Percentiles rank a stretch among this genome's conserved stretches.
Conservation (phyloP, 306 rosid genomes). For the Ammopiptanthus mongolicus region DNA sequence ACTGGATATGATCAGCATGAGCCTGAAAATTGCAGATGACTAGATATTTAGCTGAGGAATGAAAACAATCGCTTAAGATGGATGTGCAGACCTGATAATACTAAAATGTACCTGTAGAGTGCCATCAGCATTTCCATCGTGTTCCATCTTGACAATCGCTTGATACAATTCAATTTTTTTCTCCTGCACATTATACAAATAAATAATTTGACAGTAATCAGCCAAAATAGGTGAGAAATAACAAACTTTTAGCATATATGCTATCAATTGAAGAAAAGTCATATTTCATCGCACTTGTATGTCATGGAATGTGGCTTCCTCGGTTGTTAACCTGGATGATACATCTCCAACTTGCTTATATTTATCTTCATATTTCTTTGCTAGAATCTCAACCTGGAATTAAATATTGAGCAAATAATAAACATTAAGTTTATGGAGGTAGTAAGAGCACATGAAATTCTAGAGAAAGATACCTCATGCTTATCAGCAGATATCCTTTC, state of each 20-base stretch:
- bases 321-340: constrained; percentile 86
- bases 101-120: constrained; percentile 60
- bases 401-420: constrained; percentile 19
- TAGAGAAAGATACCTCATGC: constrained; percentile 65
- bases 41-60: constrained; percentile 21
- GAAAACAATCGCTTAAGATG: constrained; percentile 13
- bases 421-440: constrained; percentile 5
- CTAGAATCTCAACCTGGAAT: constrained; percentile 68
- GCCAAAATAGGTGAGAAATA: neutral
- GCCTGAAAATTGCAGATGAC: constrained; percentile 50
- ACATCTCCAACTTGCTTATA: constrained; percentile 84
- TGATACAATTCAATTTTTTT: constrained; percentile 89
- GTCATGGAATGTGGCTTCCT: constrained; percentile 92
- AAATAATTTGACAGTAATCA: constrained; percentile 19
- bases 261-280: constrained; percentile 12
- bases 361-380: constrained; percentile 91
- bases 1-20: constrained; percentile 62
- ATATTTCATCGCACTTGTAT: constrained; percentile 57
- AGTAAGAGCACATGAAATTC: constrained; percentile 24
- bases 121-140: constrained; percentile 54
- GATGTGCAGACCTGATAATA: constrained; percentile 4
- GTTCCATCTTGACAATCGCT: constrained; percentile 84
- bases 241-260: constrained; percentile 7
- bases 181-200: constrained; percentile 42
- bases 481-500: constrained; percentile 77